Conservation (phyloP, 345 rosid genomes). For the Zanthoxylum bungeanum region DNA sequence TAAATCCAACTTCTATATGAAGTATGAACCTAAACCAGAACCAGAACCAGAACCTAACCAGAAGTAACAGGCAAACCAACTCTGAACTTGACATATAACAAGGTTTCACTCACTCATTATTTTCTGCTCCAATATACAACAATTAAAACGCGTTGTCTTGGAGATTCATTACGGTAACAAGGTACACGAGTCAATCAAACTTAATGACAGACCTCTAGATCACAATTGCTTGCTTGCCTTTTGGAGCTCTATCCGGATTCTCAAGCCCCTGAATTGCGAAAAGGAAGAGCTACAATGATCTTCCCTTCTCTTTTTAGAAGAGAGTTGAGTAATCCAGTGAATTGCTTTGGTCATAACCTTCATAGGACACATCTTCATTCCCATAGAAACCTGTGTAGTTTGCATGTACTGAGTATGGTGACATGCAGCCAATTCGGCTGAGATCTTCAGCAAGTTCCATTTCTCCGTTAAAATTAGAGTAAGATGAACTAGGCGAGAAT, state of each 20-base stretch:
- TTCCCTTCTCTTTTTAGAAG: too few relatives aligned
- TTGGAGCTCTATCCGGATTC: conserved; percentile 13
- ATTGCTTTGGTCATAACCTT: conserved; percentile 44
- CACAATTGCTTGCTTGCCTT: conserved; percentile 16
- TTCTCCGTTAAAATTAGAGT: conserved; percentile 51
- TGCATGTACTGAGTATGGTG: conserved; percentile 42
- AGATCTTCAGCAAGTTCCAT: conserved; percentile 42
- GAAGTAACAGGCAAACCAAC: not conserved
- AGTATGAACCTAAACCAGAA: too few relatives aligned
- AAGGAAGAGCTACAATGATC: too few relatives aligned
- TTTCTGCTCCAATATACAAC: conserved; percentile 49
- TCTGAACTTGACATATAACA: too few relatives aligned
- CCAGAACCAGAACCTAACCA: conserved; percentile 14
- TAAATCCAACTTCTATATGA: too few relatives aligned
- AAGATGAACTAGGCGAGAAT: conserved; percentile 48
- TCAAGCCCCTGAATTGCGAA: too few relatives aligned
- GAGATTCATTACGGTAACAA: conserved; percentile 21
- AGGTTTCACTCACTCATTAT: conserved; percentile 4
- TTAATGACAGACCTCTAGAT: conserved; percentile 9
- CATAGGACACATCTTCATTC: conserved; percentile 30
- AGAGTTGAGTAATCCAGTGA: conserved; percentile 30
- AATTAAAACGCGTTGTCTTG: conserved; percentile 53
- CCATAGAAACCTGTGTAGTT: conserved; percentile 47
- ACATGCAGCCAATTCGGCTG: conserved; percentile 33
- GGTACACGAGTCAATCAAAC: not conserved